phyloP scores from a whole-genome alignment of 2,329 filamentous ascomycete species.

The Fusarium buharicum region DNA sequence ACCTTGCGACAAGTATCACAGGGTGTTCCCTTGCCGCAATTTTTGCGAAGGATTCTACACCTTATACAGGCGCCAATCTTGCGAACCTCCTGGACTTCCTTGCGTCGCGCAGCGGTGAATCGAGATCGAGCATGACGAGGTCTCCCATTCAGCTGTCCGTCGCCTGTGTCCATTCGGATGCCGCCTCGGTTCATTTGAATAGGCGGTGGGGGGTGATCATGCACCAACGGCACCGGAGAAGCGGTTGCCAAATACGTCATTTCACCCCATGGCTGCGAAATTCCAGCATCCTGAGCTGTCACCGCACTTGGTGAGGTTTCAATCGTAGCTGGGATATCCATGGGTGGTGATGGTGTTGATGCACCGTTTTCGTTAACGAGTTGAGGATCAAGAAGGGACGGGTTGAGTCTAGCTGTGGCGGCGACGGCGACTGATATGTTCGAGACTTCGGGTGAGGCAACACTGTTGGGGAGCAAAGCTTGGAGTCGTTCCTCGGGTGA shows the following conservation, averaged over 20 bases:
- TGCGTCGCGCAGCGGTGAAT: constrained; percentile 68
- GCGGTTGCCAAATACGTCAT: constrained; percentile 60
- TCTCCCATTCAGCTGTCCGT: constrained; percentile 57
- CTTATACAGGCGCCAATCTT: constrained; percentile 73
- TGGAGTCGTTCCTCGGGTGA: constrained; percentile 63
- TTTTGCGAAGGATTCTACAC: constrained; percentile 73
- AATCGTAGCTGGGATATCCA: constrained; percentile 37
- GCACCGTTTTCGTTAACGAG: constrained; percentile 50
- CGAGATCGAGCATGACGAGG: constrained; percentile 65
- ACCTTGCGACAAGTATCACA: constrained; percentile 73
- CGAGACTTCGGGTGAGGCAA: constrained; percentile 56
- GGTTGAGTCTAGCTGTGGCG: constrained; percentile 65
- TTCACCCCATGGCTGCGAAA: constrained; percentile 63
- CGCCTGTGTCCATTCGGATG: constrained; percentile 63
- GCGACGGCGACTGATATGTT: constrained; percentile 67
- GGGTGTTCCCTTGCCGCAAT: constrained; percentile 71
- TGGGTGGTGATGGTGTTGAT: constrained; percentile 46
- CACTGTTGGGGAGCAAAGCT: constrained; percentile 54
- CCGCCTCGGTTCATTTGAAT: constrained; percentile 57
- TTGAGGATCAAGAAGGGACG: constrained; percentile 65
- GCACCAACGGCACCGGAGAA: constrained; percentile 47
- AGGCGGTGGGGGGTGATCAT: constrained; percentile 47
- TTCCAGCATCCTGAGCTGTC: constrained; percentile 38
- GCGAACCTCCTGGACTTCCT: constrained; percentile 72
- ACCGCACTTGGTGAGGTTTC: constrained; percentile 40